Base-by-base conservation (phyloP, 148 eudicot genomes). In the Pouteria glomerata region DNA sequence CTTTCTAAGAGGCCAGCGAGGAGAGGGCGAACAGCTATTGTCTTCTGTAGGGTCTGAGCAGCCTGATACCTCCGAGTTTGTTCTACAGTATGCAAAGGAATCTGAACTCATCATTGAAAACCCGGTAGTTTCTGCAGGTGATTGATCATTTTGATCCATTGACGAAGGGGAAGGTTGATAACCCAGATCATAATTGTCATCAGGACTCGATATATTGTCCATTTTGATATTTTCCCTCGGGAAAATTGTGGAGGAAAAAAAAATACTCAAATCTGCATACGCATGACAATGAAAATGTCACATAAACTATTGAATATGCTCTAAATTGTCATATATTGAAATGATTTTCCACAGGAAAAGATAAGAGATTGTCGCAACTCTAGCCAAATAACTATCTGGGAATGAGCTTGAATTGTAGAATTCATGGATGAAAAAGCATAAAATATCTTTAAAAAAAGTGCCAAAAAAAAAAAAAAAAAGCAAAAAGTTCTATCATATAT, bases 1-100 rank as follows among this genome's bases (percentile, higher is more conserved):
- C 39, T 74, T 77, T 15, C 71, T 66, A 57, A 86, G 79, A 13
- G 88, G 91, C 98, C 93, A 88, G 37, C 81, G 63, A 10, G 91
- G 97, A 19, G 97, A 89, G 2, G 89, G 79, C 29, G 81, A 82
- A 82, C 86, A 80, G 55, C 82, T 72, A n/a, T n/a, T n/a, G 18
- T 76, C 80, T 45, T 77, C 90, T 7, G 86, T 76, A 13, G 57
- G 77, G 59, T 89, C 97, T 2, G 96, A 90, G 71, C 69, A 78
- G 37, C 79, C 83, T 13, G 96, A 88, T 73, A 80, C 74, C 76
- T 83, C 97, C 0, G 99, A 92, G 52, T 64, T 82, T 16, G 91
- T 87, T 77, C 96, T 71, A 66, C 80, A 69, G 72, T 87, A 85
- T 14, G 73, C 78, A 45, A 80, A 80, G 19, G 92, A 92, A 57